Percentiles rank a stretch among this genome's conserved stretches.
Conservation (phyloP, 1,284 basidiomycete species). For the Ganoderma boninense region DNA sequence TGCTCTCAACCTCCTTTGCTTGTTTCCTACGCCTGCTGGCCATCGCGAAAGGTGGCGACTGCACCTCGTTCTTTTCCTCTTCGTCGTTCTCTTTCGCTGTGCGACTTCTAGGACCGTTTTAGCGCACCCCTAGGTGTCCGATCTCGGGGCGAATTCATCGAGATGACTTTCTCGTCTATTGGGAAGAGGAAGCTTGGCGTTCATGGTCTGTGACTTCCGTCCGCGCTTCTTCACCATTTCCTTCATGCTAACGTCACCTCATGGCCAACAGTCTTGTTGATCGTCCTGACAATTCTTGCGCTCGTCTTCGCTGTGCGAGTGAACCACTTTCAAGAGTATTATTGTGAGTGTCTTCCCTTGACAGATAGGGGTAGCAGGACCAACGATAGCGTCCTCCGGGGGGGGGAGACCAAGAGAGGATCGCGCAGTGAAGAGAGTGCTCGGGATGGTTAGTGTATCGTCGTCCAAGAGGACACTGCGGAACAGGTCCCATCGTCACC, state of each 20-base stretch:
- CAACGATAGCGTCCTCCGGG: not conserved
- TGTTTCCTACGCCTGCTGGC: slow-evolving; percentile 15
- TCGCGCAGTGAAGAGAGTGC: not conserved
- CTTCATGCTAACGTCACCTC: not conserved
- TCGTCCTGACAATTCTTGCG: slow-evolving; percentile 58
- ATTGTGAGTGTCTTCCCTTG: slow-evolving; percentile 51
- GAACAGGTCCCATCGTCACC: not conserved
- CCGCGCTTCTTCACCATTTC: not conserved
- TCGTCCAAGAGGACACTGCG: not conserved
- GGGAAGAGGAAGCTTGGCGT: slow-evolving; percentile 33
- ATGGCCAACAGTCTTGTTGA: slow-evolving; percentile 37
- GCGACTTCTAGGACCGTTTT: slow-evolving; percentile 25
- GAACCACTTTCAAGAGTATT: slow-evolving; percentile 66
- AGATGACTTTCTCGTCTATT: slow-evolving; percentile 24
- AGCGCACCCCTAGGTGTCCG: slow-evolving; percentile 6
- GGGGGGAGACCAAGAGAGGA: not conserved
- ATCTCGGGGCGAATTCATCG: slow-evolving; percentile 11
- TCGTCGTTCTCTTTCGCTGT: slow-evolving; percentile 31
- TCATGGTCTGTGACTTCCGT: slow-evolving; percentile 22
- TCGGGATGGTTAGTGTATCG: not conserved
- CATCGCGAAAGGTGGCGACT: slow-evolving; percentile 17
- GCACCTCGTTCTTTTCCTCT: slow-evolving; percentile 14
- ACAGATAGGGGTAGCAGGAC: not conserved
- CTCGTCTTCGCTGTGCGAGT: slow-evolving; percentile 61
- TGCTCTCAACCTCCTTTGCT: slow-evolving; percentile 12